phyloP scores from a whole-genome alignment of 257 asterid genomes.

The Solanum chmielewskii region DNA sequence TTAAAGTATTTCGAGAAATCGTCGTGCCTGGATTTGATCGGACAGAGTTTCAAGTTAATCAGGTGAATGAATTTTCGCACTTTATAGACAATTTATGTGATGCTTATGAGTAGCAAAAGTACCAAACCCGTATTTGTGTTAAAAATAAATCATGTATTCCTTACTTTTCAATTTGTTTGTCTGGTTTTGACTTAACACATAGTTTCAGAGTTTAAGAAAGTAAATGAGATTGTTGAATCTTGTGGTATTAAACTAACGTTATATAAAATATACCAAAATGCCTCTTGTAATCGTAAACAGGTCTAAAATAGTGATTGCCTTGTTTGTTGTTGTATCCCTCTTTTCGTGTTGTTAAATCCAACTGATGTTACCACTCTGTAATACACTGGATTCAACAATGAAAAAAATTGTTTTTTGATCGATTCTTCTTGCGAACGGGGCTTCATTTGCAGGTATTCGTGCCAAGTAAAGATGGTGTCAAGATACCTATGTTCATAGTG shows the following conservation, averaged over 20 bases:
- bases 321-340: neutral
- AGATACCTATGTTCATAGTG: constrained; percentile 70
- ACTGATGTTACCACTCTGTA: neutral
- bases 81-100: neutral
- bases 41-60: constrained; percentile 54
- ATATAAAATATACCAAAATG: neutral
- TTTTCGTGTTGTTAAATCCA: neutral
- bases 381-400: neutral
- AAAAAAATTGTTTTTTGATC: neutral
- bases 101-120: neutral
- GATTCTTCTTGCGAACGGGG: neutral
- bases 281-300: neutral
- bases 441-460: constrained; percentile 51
- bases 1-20: constrained; percentile 64
- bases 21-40: constrained; percentile 75
- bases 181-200: fast-evolving
- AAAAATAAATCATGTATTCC: no score
- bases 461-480: constrained; percentile 71
- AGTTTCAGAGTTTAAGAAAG: neutral
- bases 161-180: no score
- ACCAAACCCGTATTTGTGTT: neutral
- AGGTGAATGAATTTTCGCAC: constrained; percentile 27
- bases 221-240: no score
- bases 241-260: neutral
- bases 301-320: neutral